Base-by-base conservation (phyloP, 345 rosid species). In the Cardamine occulta region DNA sequence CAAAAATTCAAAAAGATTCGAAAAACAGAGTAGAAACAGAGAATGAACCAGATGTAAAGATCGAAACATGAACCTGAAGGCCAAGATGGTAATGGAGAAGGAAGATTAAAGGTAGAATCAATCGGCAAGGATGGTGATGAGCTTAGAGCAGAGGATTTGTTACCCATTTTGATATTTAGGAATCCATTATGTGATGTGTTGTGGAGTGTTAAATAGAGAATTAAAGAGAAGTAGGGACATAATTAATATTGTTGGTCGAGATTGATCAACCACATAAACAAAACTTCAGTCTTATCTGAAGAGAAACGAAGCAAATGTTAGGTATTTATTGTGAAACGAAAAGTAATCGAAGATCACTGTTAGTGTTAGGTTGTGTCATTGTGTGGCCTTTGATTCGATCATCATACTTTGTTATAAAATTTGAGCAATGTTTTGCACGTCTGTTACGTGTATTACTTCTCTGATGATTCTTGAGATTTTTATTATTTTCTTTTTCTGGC, bases 81-180 rank as follows among this genome's bases (percentile, higher is more conserved):
- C 88, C 85, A 88, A 44, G 78, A 66, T n/a, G 89, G 91, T 51
- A 88, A 35, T 40, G 91, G 83, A 68, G 85, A 77, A 10, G 93
- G 92, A 67, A 86, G 87, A 72, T 76, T 82, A 76, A 87, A 89
- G 21, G 82, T 18, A 26, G 86, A 81, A 9, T 82, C 86, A 17
- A 88, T 82, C 2, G 91, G 88, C 9, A 76, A 63, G 63, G 80
- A 70, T 53, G 80, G 59, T 24, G 65, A 66, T 77, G 74, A 70
- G 61, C 65, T 66, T 67, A 21, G 72, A 67, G 79, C 34, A 45
- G 71, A 76, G 24, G 61, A 74, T 58, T 6, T 76, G 66, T 79
- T 70, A 54, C 84, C 88, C 86, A 76, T 79, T 52, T 31, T 77
- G 23, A 66, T 40, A 60, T 55, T 70, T 26, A 45, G 7, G 6